Conservation (phyloP, 2,329 filamentous ascomycete genomes). For the Lachnellula willkommii region DNA sequence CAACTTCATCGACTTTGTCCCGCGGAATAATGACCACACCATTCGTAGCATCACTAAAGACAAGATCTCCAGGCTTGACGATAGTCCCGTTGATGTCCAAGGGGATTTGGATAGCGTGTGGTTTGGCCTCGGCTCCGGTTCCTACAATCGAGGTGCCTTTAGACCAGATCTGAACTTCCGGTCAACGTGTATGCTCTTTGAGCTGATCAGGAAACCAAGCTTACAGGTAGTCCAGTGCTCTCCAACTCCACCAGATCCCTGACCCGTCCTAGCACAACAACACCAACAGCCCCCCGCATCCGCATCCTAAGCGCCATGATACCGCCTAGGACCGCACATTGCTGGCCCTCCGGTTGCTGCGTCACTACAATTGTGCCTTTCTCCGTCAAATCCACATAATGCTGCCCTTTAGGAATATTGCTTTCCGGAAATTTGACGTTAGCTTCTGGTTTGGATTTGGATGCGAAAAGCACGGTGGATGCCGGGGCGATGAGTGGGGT, state of each 20-base stretch:
- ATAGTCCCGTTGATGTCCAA: slow-evolving; percentile 40
- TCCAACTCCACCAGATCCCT: slow-evolving; percentile 60
- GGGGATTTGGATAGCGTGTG: slow-evolving; percentile 48
- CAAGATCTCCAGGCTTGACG: slow-evolving; percentile 55
- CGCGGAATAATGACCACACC: slow-evolving; percentile 64
- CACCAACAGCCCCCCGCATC: slow-evolving; percentile 51
- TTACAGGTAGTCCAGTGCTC: slow-evolving; percentile 50
- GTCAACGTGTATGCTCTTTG: not conserved
- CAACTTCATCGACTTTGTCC: slow-evolving; percentile 52
- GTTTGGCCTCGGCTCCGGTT: slow-evolving; percentile 49
- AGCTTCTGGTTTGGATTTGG: slow-evolving; percentile 45
- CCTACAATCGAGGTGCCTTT: slow-evolving; percentile 53
- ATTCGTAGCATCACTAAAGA: slow-evolving; percentile 65
- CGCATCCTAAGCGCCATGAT: slow-evolving; percentile 70
- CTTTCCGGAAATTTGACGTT: slow-evolving; percentile 11
- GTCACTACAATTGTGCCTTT: slow-evolving; percentile 59
- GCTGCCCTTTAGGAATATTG: slow-evolving; percentile 54
- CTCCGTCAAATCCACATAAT: slow-evolving; percentile 63
- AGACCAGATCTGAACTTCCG: slow-evolving; percentile 46
- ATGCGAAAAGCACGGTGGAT: slow-evolving; percentile 55
- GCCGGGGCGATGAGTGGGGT: slow-evolving; percentile 39
- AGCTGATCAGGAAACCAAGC: slow-evolving; percentile 25
- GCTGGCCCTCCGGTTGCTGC: slow-evolving; percentile 58
- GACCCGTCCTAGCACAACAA: slow-evolving; percentile 63
- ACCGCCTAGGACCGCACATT: slow-evolving; percentile 68